Percentiles rank a stretch among this genome's conserved stretches.
These are phyloP conservation scores for Pythium angustatum DNA, from an alignment of 352 stramenopile species.

Conservation along the genomic window DNA sequence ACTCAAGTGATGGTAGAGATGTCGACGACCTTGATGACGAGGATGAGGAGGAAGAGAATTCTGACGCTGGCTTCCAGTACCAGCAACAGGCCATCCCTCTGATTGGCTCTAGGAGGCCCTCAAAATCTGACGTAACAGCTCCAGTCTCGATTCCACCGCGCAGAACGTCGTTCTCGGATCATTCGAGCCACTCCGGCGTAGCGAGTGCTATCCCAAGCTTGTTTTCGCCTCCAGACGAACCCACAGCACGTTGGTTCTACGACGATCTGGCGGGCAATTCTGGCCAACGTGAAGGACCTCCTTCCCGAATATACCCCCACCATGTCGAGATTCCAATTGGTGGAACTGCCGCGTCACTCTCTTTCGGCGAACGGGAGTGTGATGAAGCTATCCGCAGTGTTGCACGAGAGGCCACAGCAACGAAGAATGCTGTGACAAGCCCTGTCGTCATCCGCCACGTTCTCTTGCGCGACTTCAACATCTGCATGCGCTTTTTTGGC, in stretches of 20 bases:
- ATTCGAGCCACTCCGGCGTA: slow-evolving; percentile 42
- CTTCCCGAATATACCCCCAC: slow-evolving; percentile 82
- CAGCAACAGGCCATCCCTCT: slow-evolving; percentile 1
- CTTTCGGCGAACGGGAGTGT: slow-evolving; percentile 84
- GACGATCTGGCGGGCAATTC: slow-evolving; percentile 48
- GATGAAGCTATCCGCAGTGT: slow-evolving; percentile 75
- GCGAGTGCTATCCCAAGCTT: slow-evolving; percentile 46
- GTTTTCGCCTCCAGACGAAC: slow-evolving; percentile 67
- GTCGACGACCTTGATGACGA: slow-evolving; percentile 32
- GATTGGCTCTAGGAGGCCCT: background rate
- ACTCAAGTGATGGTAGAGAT: slow-evolving; percentile 39
- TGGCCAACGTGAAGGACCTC: slow-evolving; percentile 41
- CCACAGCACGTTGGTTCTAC: slow-evolving; percentile 81
- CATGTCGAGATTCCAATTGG: slow-evolving; percentile 87
- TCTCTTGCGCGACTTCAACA: slow-evolving; percentile 85
- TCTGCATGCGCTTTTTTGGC: slow-evolving; percentile 89
- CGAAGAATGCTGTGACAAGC: slow-evolving; percentile 44
- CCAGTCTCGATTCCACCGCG: slow-evolving; percentile 49
- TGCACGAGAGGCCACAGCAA: slow-evolving; percentile 53
- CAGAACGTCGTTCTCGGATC: slow-evolving; percentile 53
- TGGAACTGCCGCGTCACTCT: slow-evolving; percentile 77
- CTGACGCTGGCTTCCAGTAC: background rate
- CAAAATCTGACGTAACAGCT: slow-evolving; percentile 37
- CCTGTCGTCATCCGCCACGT: slow-evolving; percentile 79
- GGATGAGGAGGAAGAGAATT: slow-evolving; percentile 35